phyloP scores from a whole-genome alignment of 73 alveolate species.

The Breviolum minutum region DNA sequence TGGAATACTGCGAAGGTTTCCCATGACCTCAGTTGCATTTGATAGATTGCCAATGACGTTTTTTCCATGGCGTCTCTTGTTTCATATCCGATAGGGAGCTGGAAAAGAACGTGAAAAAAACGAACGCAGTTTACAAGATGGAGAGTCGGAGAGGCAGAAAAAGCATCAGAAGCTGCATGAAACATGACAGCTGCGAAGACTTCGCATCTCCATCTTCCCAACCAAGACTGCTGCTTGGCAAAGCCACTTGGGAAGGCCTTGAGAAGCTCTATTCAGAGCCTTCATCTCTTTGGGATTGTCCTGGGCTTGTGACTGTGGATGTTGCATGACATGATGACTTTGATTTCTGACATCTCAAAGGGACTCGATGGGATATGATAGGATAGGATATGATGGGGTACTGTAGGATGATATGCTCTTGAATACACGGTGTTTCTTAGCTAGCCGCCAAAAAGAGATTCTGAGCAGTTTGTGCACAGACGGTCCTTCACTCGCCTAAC shows the following conservation, averaged over 20 bases:
- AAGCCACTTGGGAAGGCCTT: slow-evolving; percentile 70
- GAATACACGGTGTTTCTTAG: too few species aligned
- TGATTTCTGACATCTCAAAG: not conserved
- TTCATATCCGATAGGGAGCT: not conserved
- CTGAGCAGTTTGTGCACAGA: too few species aligned
- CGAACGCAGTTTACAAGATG: not conserved
- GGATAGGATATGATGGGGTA: not conserved
- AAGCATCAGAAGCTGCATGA: too few species aligned
- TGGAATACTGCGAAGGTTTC: slow-evolving; percentile 1
- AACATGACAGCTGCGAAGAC: too few species aligned
- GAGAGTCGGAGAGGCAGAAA: not conserved
- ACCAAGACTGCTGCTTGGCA: slow-evolving; percentile 28
- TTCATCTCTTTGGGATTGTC: slow-evolving; percentile 64
- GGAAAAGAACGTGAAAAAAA: not conserved
- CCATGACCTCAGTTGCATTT: slow-evolving; percentile 1
- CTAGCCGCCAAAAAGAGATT: too few species aligned
- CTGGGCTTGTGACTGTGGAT: not conserved
- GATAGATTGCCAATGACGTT: not conserved
- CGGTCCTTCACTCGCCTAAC: slow-evolving; percentile 35
- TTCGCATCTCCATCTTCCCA: too few species aligned
- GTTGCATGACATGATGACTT: too few species aligned
- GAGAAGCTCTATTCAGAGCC: slow-evolving; percentile 57
- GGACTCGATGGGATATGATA: not conserved
- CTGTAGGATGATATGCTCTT: not conserved
- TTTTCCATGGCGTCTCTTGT: too few species aligned